phyloP scores from a whole-genome alignment of 2,329 filamentous ascomycete species.

The Neopestalotiopsis rosae region DNA sequence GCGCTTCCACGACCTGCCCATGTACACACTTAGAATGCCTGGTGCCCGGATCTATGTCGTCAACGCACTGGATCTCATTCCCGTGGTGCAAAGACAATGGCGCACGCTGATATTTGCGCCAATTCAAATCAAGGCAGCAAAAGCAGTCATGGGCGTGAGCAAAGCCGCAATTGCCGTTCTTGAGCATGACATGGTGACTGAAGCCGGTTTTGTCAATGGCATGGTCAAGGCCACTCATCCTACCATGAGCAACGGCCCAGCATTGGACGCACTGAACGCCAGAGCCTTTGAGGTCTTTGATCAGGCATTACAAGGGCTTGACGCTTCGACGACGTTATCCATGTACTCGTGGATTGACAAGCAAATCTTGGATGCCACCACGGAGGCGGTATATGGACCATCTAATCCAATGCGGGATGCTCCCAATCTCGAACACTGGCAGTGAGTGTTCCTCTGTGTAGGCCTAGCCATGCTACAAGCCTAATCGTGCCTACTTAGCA shows the following conservation, averaged over 20 bases:
- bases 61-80: slow-evolving; percentile 21
- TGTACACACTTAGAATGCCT: slow-evolving; percentile 23
- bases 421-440: background rate
- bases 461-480: too few relatives aligned
- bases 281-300: background rate
- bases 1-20: slow-evolving; percentile 14
- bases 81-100: slow-evolving; percentile 20
- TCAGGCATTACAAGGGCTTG: background rate
- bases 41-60: slow-evolving; percentile 19
- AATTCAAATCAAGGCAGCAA: slow-evolving; percentile 5
- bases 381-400: slow-evolving; percentile 25
- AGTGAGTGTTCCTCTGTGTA: too few relatives aligned
- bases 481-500: slow-evolving; percentile 17
- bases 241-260: slow-evolving; percentile 16
- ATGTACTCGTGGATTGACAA: slow-evolving; percentile 22
- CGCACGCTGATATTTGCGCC: slow-evolving; percentile 15
- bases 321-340: background rate
- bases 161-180: slow-evolving; percentile 19
- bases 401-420: slow-evolving; percentile 24
- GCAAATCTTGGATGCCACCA: slow-evolving; percentile 24
- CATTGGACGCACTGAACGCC: background rate
- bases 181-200: slow-evolving; percentile 21
- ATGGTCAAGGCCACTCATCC: slow-evolving; percentile 24
- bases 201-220: slow-evolving; percentile 22
- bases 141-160: slow-evolving; percentile 23